A percentile compares a stretch with the other conserved stretches of the same genome.
Evolutionary conservation across 306 rosid species (phyloP).

Genomic region (Begonia loranthoides): DNA sequence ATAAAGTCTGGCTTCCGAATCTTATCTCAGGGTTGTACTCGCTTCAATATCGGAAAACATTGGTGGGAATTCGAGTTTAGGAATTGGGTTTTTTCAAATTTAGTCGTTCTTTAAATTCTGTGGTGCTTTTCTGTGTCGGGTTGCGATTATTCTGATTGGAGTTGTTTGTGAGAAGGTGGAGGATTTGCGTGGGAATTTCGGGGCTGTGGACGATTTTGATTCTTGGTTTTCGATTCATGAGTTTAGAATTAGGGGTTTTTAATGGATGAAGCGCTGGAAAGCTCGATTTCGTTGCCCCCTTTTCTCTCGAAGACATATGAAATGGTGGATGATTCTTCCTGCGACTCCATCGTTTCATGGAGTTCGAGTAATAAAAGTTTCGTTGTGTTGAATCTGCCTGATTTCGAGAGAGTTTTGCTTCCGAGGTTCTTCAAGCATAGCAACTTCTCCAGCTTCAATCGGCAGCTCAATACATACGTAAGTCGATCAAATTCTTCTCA

Average conservation of each 20-base stretch:
- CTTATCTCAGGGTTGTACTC: neutral
- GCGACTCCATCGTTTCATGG: slow-evolving; percentile 66
- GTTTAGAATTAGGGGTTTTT: slow-evolving; percentile 9
- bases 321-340: slow-evolving; percentile 72
- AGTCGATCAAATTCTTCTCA: slow-evolving; percentile 17
- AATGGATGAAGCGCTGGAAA: slow-evolving; percentile 70
- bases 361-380: slow-evolving; percentile 47
- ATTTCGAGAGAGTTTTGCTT: slow-evolving; percentile 45
- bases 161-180: neutral
- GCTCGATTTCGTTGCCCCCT: slow-evolving; percentile 56
- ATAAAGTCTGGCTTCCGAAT: neutral
- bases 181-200: neutral
- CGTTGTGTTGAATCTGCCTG: slow-evolving; percentile 60
- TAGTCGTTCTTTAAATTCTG: neutral
- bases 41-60: neutral
- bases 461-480: slow-evolving; percentile 93
- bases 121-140: neutral
- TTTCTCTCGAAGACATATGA: slow-evolving; percentile 69
- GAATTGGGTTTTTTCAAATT: no score
- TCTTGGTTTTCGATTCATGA: slow-evolving; percentile 19
- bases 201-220: slow-evolving; percentile 13
- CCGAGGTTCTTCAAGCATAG: slow-evolving; percentile 78
- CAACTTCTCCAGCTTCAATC: slow-evolving; percentile 85
- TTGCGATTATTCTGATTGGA: slow-evolving; percentile 1
- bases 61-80: neutral